These are phyloP conservation scores for Agaricus bisporus DNA, from an alignment of 768 basidiomycete genomes.

Conservation along the genomic window DNA sequence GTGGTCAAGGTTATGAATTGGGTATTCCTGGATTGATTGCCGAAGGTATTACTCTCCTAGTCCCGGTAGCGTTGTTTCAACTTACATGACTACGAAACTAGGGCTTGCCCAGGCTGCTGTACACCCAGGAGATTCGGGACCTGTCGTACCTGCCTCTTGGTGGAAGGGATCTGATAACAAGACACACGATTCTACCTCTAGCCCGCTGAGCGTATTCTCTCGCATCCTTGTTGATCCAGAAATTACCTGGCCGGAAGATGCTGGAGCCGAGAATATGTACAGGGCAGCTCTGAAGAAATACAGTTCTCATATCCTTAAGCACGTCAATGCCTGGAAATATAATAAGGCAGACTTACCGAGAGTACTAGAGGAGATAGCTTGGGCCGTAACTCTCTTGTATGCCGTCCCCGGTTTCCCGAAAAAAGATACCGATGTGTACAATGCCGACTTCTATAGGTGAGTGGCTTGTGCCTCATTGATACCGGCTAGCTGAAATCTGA, in stretches of 20 bases:
- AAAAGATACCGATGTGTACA: constrained; percentile 27
- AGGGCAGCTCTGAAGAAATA: constrained; percentile 26
- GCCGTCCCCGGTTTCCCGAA: constrained; percentile 47
- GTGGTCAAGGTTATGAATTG: constrained; percentile 60
- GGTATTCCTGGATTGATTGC: constrained; percentile 48
- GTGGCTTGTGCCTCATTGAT: constrained; percentile 15
- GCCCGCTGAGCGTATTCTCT: constrained; percentile 3
- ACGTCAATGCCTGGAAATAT: constrained; percentile 35
- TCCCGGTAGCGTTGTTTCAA: background rate
- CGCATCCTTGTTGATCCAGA: constrained; percentile 11
- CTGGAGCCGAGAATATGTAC: constrained; percentile 11
- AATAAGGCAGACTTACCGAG: constrained; percentile 23
- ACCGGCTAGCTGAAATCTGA: background rate
- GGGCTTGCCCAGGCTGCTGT: constrained; percentile 55
- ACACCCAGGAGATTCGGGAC: constrained; percentile 24
- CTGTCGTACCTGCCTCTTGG: constrained; percentile 20
- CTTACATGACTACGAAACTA: constrained; percentile 14
- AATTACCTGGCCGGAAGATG: background rate
- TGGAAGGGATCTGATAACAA: constrained; percentile 10
- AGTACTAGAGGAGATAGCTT: constrained; percentile 60
- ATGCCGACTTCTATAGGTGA: constrained; percentile 56
- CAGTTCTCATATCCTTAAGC: constrained; percentile 30
- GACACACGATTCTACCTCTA: background rate
- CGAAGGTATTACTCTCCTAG: constrained; percentile 39
- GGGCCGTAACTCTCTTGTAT: constrained; percentile 48